A percentile compares a stretch with the other conserved stretches of the same genome.
Conservation (phyloP, 352 stramenopile species). For the Globisporangium acanthophoron region DNA sequence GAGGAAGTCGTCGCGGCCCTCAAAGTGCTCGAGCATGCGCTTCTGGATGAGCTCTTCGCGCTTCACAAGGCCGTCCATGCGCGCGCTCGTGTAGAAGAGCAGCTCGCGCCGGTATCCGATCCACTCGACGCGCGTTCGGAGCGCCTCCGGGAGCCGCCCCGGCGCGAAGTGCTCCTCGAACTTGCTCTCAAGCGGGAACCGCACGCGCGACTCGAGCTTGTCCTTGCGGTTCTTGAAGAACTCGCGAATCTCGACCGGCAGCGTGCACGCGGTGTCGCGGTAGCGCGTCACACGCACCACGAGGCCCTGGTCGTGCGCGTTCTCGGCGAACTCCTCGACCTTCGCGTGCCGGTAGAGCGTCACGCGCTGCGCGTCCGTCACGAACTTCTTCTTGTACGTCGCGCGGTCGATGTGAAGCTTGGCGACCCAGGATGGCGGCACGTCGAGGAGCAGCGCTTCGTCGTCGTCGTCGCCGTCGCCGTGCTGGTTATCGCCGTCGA, state of each 20-base stretch:
- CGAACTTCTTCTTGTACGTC: conserved; percentile 83
- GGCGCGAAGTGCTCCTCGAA: conserved; percentile 83
- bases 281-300: conserved; percentile 83
- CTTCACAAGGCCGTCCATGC: conserved; percentile 84
- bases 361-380: conserved; percentile 76
- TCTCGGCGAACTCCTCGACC: conserved; percentile 91
- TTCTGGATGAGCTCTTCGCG: conserved; percentile 88
- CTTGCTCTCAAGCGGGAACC: conserved; percentile 80
- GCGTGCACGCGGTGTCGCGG: conserved; percentile 64
- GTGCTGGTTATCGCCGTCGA: conserved; percentile 47
- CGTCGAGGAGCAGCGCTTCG: conserved; percentile 75
- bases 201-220: conserved; percentile 70
- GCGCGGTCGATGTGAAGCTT: conserved; percentile 70
- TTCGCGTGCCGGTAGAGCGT: conserved; percentile 90
- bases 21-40: conserved; percentile 82
- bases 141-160: conserved; percentile 59
- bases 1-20: conserved; percentile 82
- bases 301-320: conserved; percentile 85
- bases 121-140: conserved; percentile 83
- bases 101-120: conserved; percentile 83
- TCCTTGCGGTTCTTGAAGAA: conserved; percentile 91
- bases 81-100: conserved; percentile 89
- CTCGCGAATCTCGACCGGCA: conserved; percentile 88
- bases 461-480: conserved; percentile 30
- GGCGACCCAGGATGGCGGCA: conserved; percentile 80